Conservation (phyloP, 495 filamentous ascomycete species). For the Aspergillus sparsus region DNA sequence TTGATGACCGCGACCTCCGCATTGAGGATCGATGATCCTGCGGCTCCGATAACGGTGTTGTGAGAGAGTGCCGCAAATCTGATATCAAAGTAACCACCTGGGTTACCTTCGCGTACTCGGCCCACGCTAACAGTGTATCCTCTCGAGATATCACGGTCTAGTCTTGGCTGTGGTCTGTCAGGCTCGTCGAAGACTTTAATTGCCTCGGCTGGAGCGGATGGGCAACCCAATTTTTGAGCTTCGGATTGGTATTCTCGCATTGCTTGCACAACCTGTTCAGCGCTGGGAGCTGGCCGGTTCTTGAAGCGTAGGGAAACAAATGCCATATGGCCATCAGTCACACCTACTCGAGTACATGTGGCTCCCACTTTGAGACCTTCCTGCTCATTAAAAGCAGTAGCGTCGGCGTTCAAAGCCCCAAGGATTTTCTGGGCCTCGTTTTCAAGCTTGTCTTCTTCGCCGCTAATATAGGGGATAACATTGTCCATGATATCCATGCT, state of each 20-base stretch:
- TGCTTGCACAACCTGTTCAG: slow-evolving; percentile 68
- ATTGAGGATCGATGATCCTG: slow-evolving; percentile 91
- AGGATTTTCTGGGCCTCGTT: slow-evolving; percentile 86
- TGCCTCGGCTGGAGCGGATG: slow-evolving; percentile 70
- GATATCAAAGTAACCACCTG: slow-evolving; percentile 77
- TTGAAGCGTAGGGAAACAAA: slow-evolving; percentile 78
- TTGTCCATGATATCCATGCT: slow-evolving; percentile 77
- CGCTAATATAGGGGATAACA: slow-evolving; percentile 81
- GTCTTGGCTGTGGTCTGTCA: slow-evolving; percentile 80
- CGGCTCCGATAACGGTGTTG: slow-evolving; percentile 92
- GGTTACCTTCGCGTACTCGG: slow-evolving; percentile 67
- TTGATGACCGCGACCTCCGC: slow-evolving; percentile 90
- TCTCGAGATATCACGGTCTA: slow-evolving; percentile 71
- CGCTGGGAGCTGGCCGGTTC: slow-evolving; percentile 53
- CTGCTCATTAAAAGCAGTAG: slow-evolving; percentile 67
- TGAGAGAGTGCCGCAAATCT: slow-evolving; percentile 82
- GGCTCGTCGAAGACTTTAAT: slow-evolving; percentile 79
- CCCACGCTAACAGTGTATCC: slow-evolving; percentile 85
- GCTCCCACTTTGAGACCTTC: slow-evolving; percentile 66
- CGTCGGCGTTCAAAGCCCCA: slow-evolving; percentile 62
- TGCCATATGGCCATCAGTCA: slow-evolving; percentile 82
- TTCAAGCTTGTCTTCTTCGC: slow-evolving; percentile 87
- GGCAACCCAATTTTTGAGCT: slow-evolving; percentile 70
- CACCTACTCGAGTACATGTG: slow-evolving; percentile 79
- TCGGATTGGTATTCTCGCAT: slow-evolving; percentile 73